Evolutionary conservation across 139 green algal species (phyloP).

Genomic region (Chlorella sp.): DNA sequence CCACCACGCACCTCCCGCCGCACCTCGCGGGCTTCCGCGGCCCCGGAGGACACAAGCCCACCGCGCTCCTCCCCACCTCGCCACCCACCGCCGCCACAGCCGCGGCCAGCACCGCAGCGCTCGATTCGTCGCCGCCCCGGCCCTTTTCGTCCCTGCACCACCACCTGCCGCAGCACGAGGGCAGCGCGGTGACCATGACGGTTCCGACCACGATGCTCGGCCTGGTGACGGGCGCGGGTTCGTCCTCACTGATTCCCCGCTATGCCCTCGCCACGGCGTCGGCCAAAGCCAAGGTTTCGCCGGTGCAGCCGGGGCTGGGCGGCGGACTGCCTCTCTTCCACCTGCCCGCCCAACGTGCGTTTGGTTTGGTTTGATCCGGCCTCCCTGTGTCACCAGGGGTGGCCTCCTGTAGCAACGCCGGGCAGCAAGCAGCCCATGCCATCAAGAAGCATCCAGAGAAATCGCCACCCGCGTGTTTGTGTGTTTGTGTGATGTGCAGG

Average conservation of each 20-base stretch:
- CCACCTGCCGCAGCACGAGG: too few species aligned
- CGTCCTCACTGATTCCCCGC: not conserved
- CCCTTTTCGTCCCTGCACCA: too few species aligned
- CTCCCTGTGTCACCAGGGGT: not conserved
- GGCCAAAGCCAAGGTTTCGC: not conserved
- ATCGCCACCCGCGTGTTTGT: too few species aligned
- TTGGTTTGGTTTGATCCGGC: too few species aligned
- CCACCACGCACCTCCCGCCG: slow-evolving; percentile 1
- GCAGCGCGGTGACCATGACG: too few species aligned
- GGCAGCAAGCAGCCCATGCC: not conserved
- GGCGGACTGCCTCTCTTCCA: not conserved
- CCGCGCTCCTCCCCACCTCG: not conserved
- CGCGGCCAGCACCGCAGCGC: too few species aligned
- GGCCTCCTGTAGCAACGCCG: not conserved
- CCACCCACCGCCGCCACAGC: not conserved
- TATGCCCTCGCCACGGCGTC: not conserved
- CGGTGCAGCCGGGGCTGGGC: not conserved
- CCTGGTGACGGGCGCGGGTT: not conserved
- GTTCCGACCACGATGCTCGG: too few species aligned
- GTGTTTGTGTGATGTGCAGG: too few species aligned
- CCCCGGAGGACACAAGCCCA: not conserved
- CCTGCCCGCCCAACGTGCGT: too few species aligned
- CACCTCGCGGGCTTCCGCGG: not conserved
- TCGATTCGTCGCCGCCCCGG: too few species aligned
- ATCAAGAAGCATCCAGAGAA: too few species aligned